phyloP scores from a whole-genome alignment of 768 basidiomycete genomes.

The Phlebiopsis flavidoalba region DNA sequence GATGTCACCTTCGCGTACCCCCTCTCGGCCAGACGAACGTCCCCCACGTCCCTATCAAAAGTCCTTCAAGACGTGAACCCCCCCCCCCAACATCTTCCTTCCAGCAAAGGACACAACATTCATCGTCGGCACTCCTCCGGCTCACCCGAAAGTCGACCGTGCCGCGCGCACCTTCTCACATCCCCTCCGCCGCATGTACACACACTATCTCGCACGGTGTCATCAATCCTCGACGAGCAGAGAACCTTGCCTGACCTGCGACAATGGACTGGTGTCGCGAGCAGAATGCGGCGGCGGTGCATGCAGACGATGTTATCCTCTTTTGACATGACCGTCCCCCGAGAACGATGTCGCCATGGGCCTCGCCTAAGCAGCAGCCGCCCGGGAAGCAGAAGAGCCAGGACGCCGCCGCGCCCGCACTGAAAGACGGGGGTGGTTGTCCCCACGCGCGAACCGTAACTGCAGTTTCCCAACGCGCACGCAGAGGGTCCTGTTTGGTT shows the following conservation, averaged over 20 bases:
- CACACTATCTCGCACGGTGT: conserved; percentile 49
- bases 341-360: conserved; percentile 89
- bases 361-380: too few relatives aligned
- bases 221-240: conserved; percentile 78
- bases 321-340: conserved; percentile 72
- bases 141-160: conserved; percentile 74
- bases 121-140: conserved; percentile 77
- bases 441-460: too few relatives aligned
- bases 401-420: too few relatives aligned
- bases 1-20: conserved; percentile 68
- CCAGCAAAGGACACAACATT: conserved; percentile 72
- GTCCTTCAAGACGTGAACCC: conserved; percentile 55
- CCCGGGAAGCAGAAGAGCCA: conserved; percentile 30
- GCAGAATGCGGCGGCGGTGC: conserved; percentile 73
- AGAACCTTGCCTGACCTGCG: conserved; percentile 71
- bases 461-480: too few relatives aligned
- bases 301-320: conserved; percentile 77
- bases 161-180: conserved; percentile 55
- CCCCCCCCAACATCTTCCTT: conserved; percentile 66
- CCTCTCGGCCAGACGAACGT: conserved; percentile 59
- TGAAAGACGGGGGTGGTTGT: too few relatives aligned
- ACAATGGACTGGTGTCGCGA: conserved; percentile 60
- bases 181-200: conserved; percentile 76
- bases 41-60: too few relatives aligned
- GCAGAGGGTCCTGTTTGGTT: too few relatives aligned